Evolutionary conservation across 1,139 yeast genomes (phyloP).

Genomic region (Pichia inconspicua): DNA sequence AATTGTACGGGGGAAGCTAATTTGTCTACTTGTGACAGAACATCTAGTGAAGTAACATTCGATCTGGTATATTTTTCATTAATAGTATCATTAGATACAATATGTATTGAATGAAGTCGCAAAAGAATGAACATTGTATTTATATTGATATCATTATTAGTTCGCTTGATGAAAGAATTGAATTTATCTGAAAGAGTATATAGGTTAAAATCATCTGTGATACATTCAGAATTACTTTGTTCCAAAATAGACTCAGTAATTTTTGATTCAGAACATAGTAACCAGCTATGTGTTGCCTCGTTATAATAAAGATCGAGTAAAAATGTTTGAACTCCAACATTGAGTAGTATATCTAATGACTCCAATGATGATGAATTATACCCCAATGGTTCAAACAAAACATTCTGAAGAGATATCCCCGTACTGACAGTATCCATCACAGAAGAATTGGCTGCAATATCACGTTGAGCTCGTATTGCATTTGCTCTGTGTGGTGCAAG

Average conservation of each 20-base stretch:
- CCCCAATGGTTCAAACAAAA: slow-evolving; percentile 45
- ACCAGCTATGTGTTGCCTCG: slow-evolving; percentile 46
- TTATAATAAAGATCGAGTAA: slow-evolving; percentile 65
- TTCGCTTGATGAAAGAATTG: slow-evolving; percentile 33
- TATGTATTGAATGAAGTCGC: slow-evolving; percentile 30
- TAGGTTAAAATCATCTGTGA: slow-evolving; percentile 30
- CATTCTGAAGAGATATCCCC: slow-evolving; percentile 50
- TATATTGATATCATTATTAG: slow-evolving; percentile 52
- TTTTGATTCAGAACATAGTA: slow-evolving; percentile 48
- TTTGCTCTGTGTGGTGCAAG: slow-evolving; percentile 23
- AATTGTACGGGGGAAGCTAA: slow-evolving; percentile 8
- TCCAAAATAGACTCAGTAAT: not conserved
- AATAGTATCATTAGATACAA: not conserved
- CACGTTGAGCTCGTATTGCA: slow-evolving; percentile 63
- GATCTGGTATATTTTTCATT: not conserved
- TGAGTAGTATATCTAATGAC: slow-evolving; percentile 34
- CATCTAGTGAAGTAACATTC: slow-evolving; percentile 7
- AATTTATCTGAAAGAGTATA: slow-evolving; percentile 33
- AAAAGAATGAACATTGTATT: slow-evolving; percentile 48
- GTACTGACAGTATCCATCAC: slow-evolving; percentile 48
- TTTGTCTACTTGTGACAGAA: slow-evolving; percentile 1
- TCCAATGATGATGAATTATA: slow-evolving; percentile 40
- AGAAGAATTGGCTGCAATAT: slow-evolving; percentile 47
- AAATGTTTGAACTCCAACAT: slow-evolving; percentile 45
- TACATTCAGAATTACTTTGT: slow-evolving; percentile 5